Base-by-base conservation (phyloP, 768 basidiomycete species). In the Mycena amicta region DNA sequence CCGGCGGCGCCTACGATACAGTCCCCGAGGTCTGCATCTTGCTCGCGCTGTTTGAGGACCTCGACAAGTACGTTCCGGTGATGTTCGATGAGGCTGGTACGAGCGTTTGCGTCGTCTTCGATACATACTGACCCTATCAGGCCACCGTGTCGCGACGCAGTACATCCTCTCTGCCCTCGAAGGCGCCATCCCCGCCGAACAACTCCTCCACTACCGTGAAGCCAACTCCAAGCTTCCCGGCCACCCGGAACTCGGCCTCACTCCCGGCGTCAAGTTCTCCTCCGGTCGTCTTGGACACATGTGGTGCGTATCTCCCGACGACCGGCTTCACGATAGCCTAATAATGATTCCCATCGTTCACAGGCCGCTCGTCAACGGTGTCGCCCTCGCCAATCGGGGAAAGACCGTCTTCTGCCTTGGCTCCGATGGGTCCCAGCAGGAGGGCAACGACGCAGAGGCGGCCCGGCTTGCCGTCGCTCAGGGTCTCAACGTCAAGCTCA, bases 251-350 rank as follows among this genome's bases (percentile, higher is more conserved):
- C 80, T 94, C 5, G 93, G 93, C 23, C 78, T 94, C 58, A 94
- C 93, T 0, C 93, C 93, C n/a, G 93, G 93, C 27, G 84, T 95
- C 74, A 92, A 93, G 73, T 95, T 95, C 75, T 93, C 92, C 2
- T 94, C 92, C 1, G 93, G 93, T n/a, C 89, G 93, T 69, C 83
- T 95, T 20, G 93, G 93, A 1, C 93, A 95, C 73, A 86, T 93
- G 82, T 95, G 92, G 92, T 81, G 61, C 50, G 77, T 69, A 45
- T 57, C 41, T 2, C 37, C 33, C 43, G 50, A 20, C 18, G 49
- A 31, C 20, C 53, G 55, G 23, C 56, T 57, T 45, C 20, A 40
- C 39, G 49, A 41, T 52, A 46, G 8, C 18, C 33, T 8, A 37
- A n/a, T n/a, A n/a, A n/a, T n/a, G n/a, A 15, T 23, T 49, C 47